Percentiles rank a stretch among this genome's conserved stretches.
Conservation (phyloP, 768 basidiomycete genomes). For the Plicaturopsis crispa region DNA sequence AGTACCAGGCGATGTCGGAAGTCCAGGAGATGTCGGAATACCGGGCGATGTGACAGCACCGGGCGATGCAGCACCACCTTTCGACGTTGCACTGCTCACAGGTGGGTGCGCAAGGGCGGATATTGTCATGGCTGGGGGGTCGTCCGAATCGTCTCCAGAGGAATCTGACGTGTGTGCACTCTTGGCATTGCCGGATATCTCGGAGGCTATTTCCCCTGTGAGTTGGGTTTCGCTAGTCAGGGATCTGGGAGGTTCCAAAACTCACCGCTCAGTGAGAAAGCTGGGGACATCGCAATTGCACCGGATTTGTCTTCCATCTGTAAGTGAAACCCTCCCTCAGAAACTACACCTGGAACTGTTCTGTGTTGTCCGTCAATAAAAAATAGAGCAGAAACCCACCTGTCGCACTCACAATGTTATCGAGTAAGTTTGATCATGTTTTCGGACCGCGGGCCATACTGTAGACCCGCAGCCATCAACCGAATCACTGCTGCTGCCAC, state of each 20-base stretch:
- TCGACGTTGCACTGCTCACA: too few species aligned
- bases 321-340: slow-evolving; percentile 15
- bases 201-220: too few species aligned
- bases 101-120: too few species aligned
- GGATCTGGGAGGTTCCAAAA: background rate
- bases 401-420: background rate
- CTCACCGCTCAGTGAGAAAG: slow-evolving; percentile 22
- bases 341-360: slow-evolving; percentile 16
- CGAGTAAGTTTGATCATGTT: background rate
- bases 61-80: too few species aligned
- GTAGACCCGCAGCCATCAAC: slow-evolving; percentile 1
- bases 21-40: background rate
- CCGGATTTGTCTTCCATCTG: slow-evolving; percentile 22
- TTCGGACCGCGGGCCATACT: slow-evolving; percentile 3
- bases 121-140: background rate
- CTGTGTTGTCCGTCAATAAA: slow-evolving; percentile 10
- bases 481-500: background rate
- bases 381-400: background rate
- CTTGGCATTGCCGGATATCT: background rate
- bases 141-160: background rate
- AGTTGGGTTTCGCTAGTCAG: background rate
- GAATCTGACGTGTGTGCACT: background rate
- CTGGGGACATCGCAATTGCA: slow-evolving; percentile 16
- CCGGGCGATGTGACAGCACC: too few species aligned
- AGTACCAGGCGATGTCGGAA: background rate